A percentile compares a stretch with the other conserved stretches of the same genome.
Conservation (phyloP, 2,329 filamentous ascomycete species). For the Phoma sp. region DNA sequence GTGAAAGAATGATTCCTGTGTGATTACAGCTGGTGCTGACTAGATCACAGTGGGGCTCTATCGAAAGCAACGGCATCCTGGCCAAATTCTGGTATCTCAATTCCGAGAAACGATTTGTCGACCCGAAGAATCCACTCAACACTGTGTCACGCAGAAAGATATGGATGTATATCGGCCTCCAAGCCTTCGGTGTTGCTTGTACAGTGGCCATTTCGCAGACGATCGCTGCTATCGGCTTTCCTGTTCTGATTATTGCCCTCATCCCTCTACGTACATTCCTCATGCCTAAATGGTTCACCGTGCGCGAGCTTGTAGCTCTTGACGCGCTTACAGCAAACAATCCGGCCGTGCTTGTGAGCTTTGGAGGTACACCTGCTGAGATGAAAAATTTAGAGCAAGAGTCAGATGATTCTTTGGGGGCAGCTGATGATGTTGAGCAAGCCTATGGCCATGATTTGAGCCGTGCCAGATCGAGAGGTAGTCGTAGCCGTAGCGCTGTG, state of each 20-base stretch:
- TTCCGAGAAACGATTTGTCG: constrained; percentile 55
- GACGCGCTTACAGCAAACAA: constrained; percentile 61
- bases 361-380: constrained; percentile 54
- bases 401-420: constrained; percentile 22
- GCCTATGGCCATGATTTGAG: not conserved
- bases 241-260: constrained; percentile 60
- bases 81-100: constrained; percentile 56
- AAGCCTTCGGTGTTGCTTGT: constrained; percentile 56
- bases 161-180: constrained; percentile 55
- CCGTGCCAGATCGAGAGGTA: constrained; percentile 9
- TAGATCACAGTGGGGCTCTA: constrained; percentile 48
- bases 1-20: not conserved
- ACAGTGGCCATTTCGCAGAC: constrained; percentile 63
- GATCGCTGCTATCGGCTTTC: constrained; percentile 63
- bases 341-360: constrained; percentile 58
- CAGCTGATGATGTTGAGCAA: constrained; percentile 18
- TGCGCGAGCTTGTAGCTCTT: constrained; percentile 55
- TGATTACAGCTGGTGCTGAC: constrained; percentile 1
- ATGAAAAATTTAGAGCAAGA: constrained; percentile 37
- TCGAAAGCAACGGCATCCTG: constrained; percentile 57
- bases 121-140: constrained; percentile 54
- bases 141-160: constrained; percentile 54
- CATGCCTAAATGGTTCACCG: constrained; percentile 57
- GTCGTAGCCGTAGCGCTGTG: constrained; percentile 22
- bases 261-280: constrained; percentile 60